Conservation (phyloP, 352 stramenopile genomes). For the Nothophytophthora sp. region DNA sequence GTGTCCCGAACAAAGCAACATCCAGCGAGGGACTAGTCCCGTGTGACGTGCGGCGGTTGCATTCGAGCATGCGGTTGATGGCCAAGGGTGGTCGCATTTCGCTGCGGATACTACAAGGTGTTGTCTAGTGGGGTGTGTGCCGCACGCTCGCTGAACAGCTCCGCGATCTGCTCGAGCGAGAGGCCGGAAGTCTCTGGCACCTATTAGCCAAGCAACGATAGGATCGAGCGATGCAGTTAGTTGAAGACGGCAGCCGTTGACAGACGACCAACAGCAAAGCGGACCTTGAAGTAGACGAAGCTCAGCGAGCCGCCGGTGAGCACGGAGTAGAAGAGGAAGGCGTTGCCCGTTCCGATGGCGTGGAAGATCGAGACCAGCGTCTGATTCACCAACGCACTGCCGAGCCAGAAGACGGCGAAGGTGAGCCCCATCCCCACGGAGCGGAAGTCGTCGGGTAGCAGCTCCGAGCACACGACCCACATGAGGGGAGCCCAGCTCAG, state of each 20-base stretch:
- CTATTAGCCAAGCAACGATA: too few species aligned
- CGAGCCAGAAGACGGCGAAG: constrained; percentile 75
- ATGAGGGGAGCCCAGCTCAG: constrained; percentile 76
- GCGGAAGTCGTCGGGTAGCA: constrained; percentile 68
- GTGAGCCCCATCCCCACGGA: constrained; percentile 73
- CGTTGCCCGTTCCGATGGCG: constrained; percentile 40
- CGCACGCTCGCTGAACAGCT: constrained; percentile 37
- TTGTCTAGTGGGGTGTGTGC: constrained; percentile 11
- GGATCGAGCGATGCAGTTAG: too few species aligned
- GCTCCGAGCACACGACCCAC: constrained; percentile 72
- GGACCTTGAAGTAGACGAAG: constrained; percentile 61
- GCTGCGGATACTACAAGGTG: too few species aligned
- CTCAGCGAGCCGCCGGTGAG: constrained; percentile 42
- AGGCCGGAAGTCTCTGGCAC: constrained; percentile 62
- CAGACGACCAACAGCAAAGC: background rate
- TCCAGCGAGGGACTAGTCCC: too few species aligned
- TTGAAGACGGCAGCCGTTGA: too few species aligned
- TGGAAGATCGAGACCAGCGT: constrained; percentile 66
- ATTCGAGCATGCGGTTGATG: too few species aligned
- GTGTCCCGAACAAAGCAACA: too few species aligned
- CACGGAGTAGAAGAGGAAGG: constrained; percentile 57
- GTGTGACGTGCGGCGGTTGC: too few species aligned
- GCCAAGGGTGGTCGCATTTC: too few species aligned
- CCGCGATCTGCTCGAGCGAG: constrained; percentile 66
- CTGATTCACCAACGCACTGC: constrained; percentile 67